Evolutionary conservation across 2,329 filamentous ascomycete species (phyloP), one percentile per base, ranked within the genome.

Genomic region (Alternaria dauci): DNA sequence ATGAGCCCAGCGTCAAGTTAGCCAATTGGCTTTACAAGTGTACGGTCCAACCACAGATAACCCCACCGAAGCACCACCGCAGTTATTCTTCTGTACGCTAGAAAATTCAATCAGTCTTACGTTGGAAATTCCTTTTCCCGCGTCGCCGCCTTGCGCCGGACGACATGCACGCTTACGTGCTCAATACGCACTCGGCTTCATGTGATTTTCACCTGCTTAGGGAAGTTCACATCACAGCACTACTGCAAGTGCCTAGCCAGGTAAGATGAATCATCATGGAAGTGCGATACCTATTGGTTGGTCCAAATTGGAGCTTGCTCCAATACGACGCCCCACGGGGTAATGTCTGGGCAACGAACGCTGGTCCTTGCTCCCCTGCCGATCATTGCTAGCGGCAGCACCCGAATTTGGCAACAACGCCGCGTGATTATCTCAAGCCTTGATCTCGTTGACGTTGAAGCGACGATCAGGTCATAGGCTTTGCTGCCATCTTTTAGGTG

Each of bases 1-100:
- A 78, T 46, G 75, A 88, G 63, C 87, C 87, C 1, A 85, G 84
- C 48, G 86, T 91, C 16, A 83, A 77, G 52, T 62, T 76, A 46
- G 66, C 72, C 36, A 76, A 71, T 52, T 87, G 85, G 85, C 59
- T 88, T 18, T 89, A 90, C 74, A 81, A 76, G 59, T 81, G 76
- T 68, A 81, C 81, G 3, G 61, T 83, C 20, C 34, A 28, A 39
- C 39, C 28, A 55, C 64, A 41, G 42, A 58, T n/a, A 52, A 39
- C 25, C 4, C 30, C 38, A 38, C 57, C 57, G 20, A 65, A 46
- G 12, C 52, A 56, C 23, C 57, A 59, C 32, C 57, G 52, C 42
- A 62, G 42, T 52, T 55, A 41, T 7, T 59, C 57, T 4, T 59
- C 57, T 20, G 42, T 47, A 30, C 57, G 39, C 23, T 59, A 46